Base-by-base conservation (phyloP, 2,329 filamentous ascomycete species). In the Endocalyx cinctus region DNA sequence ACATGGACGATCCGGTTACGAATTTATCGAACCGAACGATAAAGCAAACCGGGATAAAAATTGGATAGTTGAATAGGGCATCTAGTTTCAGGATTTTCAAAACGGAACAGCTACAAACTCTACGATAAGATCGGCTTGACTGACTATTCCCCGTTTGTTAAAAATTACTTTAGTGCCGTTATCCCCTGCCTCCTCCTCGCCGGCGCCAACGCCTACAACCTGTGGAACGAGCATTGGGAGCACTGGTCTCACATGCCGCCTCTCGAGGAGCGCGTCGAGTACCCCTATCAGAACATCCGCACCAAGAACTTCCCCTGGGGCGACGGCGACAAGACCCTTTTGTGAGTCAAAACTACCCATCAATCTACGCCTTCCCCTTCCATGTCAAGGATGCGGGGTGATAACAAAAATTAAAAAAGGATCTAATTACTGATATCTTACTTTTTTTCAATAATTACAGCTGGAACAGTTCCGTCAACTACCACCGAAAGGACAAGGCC, bases 141-240 rank as follows among this genome's bases (percentile, higher is more conserved):
- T 41, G 35, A 39, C 33, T 33, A 39, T 38, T 39, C 37, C 29
- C 35, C 45, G 31, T 25, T n/a, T 28, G 16, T 11, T 19, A 13
- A 27, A 38, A 52, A n/a, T n/a, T n/a, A n/a, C n/a, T n/a, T n/a
- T 59, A 95, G 89, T 66, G 82, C 73, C 57, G 79, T 85, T 48
- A 68, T 84, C 47, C 89, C 90, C 36, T 72, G 67, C 61, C 70
- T 97, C 38, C 66, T 82, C 49, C 69, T 88, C 48, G 81, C 84
- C 40, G 62, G 67, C 48, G 70, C 81, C 66, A 98, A 98, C 64
- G 89, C 89, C 54, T 95, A 84, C 64, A 80, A 82, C 59, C 80
- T 95, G 45, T 98, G 88, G 87, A 81, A 78, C 55, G 87, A 94
- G 71, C 92, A 98, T 69, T 97, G 90, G 90, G 86, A 94, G 69